phyloP scores from a whole-genome alignment of 2,329 filamentous ascomycete genomes.

The Ascochyta pisi region DNA sequence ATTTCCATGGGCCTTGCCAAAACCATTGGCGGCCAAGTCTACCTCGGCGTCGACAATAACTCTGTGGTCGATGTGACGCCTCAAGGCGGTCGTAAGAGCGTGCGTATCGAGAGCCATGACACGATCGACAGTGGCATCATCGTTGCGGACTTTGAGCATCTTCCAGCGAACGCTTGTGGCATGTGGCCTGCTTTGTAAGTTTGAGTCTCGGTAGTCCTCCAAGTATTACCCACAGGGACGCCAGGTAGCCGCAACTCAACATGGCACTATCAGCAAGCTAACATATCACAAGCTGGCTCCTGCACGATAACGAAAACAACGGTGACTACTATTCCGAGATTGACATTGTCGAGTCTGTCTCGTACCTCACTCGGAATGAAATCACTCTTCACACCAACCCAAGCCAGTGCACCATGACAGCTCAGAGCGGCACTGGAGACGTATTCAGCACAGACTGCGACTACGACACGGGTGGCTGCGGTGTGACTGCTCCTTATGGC shows the following conservation, averaged over 20 bases:
- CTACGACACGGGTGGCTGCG: constrained; percentile 18
- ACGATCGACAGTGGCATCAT: constrained; percentile 34
- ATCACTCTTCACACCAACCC: constrained; percentile 28
- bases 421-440: constrained; percentile 2
- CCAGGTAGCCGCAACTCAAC: too few species aligned
- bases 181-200: constrained; percentile 43
- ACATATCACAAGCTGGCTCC: constrained; percentile 38
- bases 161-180: constrained; percentile 38
- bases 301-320: constrained; percentile 45
- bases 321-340: constrained; percentile 55
- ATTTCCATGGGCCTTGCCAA: constrained; percentile 23
- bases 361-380: constrained; percentile 24
- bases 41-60: constrained; percentile 32
- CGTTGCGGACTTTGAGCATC: constrained; percentile 39
- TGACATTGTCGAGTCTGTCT: constrained; percentile 54
- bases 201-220: background rate
- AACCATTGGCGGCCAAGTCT: constrained; percentile 23
- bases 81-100: constrained; percentile 30
- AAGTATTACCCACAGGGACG: too few species aligned
- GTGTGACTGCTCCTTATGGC: constrained; percentile 15
- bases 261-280: background rate
- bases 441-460: constrained; percentile 1
- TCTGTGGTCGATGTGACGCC: constrained; percentile 1
- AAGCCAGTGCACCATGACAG: constrained; percentile 10
- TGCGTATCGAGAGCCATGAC: constrained; percentile 31